Base-by-base conservation (phyloP, 2,329 filamentous ascomycete species). In the Colletotrichum horii region DNA sequence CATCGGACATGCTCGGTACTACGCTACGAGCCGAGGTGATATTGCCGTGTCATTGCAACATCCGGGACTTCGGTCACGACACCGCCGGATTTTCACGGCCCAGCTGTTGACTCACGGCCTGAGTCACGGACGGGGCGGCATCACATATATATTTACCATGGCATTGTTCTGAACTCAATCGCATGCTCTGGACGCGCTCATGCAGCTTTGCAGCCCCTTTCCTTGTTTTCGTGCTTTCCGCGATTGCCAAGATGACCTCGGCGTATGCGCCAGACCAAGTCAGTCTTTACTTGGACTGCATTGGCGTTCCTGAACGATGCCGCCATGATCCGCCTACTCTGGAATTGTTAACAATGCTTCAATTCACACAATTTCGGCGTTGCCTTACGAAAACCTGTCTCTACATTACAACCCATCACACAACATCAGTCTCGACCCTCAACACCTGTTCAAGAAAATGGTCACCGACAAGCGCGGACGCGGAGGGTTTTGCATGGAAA, bases 401-500 rank as follows among this genome's bases (percentile, higher is more conserved):
- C 82, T 92, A 9, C 89, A 92, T 80, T 91, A 92, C 80, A 84
- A 83, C 48, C 78, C 81, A 4, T 58, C 79, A 75, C 84, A 86
- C 52, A 73, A 79, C 15, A 83, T 89, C 43, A 75, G 79, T 16
- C 85, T 92, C 8, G 83, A 88, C 26, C 86, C 88, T 1, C 83
- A 88, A n/a, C 77, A 81, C 62, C 82, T 91, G 3, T 91, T 88
- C 79, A 74, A 83, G 19, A 92, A 91, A 78, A 85, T 90, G 64
- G 83, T 92, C 6, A 79, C 70, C 5, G 79, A 83, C 66, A 81
- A 82, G 4, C 84, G 85, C 3, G 85, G 84, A 8, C 83, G 86
- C 4, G 91, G 91, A 22, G 91, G 91, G 0, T 93, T 93, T 80
- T 93, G 91, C 82, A 90, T 93, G 86, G 91, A 92, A 79, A 85